A percentile compares a stretch with the other conserved stretches of the same genome.
phyloP scores from a whole-genome alignment of 2,329 filamentous ascomycete species.

The Pseudogymnoascus sp. region DNA sequence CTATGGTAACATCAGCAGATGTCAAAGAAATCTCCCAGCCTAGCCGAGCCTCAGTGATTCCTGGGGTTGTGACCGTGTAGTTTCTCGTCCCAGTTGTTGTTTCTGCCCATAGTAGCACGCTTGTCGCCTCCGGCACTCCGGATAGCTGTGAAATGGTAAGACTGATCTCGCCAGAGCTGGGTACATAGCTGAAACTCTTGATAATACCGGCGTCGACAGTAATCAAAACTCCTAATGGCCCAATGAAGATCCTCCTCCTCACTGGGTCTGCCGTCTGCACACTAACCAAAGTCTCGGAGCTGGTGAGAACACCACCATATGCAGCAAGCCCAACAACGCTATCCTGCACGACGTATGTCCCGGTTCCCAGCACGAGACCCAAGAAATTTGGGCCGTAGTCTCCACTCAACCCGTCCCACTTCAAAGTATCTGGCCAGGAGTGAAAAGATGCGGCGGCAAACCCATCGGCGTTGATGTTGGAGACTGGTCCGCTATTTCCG shows the following conservation, averaged over 20 bases:
- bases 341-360: conserved; percentile 43
- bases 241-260: conserved; percentile 42
- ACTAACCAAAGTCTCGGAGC: conserved; percentile 21
- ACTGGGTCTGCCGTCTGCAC: conserved; percentile 41
- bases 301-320: conserved; percentile 40
- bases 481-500: conserved; percentile 44
- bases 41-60: not conserved
- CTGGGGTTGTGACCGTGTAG: not conserved
- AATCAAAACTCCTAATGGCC: conserved; percentile 36
- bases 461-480: conserved; percentile 48
- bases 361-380: conserved; percentile 43
- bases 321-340: conserved; percentile 39
- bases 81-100: not conserved
- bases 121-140: not conserved
- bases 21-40: not conserved
- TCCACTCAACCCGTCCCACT: conserved; percentile 50
- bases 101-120: not conserved
- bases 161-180: not conserved
- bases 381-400: conserved; percentile 52
- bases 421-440: conserved; percentile 47
- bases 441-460: conserved; percentile 51
- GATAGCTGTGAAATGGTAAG: not conserved
- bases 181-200: conserved; percentile 30
- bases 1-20: not conserved
- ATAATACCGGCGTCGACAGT: conserved; percentile 39